phyloP scores from a whole-genome alignment of 2,329 filamentous ascomycete genomes.

The Cercospora berteroae region DNA sequence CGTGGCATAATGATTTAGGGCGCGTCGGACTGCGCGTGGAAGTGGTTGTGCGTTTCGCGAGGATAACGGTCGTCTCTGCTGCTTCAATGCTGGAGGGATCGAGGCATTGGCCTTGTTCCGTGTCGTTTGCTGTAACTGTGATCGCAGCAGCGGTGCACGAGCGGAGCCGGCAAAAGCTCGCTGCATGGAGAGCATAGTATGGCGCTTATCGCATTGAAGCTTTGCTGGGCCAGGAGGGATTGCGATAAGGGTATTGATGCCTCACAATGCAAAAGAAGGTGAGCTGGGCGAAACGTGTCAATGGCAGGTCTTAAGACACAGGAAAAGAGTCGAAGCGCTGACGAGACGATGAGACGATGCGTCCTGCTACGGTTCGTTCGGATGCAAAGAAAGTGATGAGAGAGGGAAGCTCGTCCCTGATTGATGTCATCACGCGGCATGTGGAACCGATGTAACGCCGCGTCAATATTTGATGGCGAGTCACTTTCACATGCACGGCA shows the following conservation, averaged over 20 bases:
- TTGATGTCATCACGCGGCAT: neutral
- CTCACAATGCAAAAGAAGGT: neutral
- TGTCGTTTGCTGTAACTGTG: constrained; percentile 10
- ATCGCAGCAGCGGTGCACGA: constrained; percentile 16
- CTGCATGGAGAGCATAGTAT: constrained; percentile 25
- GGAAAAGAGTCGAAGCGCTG: neutral
- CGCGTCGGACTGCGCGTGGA: constrained; percentile 20
- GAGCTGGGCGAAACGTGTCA: neutral
- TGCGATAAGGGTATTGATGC: neutral
- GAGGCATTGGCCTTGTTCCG: constrained; percentile 15
- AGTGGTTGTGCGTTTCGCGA: constrained; percentile 14
- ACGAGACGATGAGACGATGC: neutral
- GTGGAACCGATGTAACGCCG: neutral
- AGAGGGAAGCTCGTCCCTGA: neutral
- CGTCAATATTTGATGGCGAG: constrained; percentile 6
- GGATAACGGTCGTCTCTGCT: constrained; percentile 14
- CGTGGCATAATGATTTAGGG: constrained; percentile 13
- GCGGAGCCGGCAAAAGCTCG: constrained; percentile 25
- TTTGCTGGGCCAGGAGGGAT: constrained; percentile 8
- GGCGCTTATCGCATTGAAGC: constrained; percentile 25
- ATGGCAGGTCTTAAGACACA: neutral
- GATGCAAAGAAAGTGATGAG: constrained; percentile 1
- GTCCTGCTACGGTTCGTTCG: neutral
- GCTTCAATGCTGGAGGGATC: neutral
- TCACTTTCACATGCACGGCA: constrained; percentile 8